Evolutionary conservation across 352 stramenopile genomes (phyloP).

Genomic region (Phytopythium helicoides): DNA sequence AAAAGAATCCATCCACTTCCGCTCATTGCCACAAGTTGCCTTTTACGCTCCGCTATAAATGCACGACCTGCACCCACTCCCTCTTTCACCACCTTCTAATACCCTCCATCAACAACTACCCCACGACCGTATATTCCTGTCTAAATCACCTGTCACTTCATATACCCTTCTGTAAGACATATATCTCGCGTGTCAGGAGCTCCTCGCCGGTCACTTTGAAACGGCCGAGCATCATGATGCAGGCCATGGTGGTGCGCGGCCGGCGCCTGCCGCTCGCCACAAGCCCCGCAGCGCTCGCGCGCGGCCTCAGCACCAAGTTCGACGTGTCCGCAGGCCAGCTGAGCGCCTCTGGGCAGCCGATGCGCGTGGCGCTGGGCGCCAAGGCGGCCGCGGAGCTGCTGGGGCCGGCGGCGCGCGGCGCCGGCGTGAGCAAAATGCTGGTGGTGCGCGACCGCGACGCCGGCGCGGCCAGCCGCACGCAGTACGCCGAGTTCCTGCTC

Average conservation of each 20-base stretch:
- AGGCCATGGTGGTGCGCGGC: constrained; percentile 9
- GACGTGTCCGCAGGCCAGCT: constrained; percentile 34
- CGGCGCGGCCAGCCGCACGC: constrained; percentile 46
- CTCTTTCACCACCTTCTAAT: too few relatives aligned
- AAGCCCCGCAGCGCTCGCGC: neutral
- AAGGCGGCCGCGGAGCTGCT: constrained; percentile 41
- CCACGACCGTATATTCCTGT: neutral
- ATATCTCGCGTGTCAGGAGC: too few relatives aligned
- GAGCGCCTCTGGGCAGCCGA: constrained; percentile 34
- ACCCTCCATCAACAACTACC: too few relatives aligned
- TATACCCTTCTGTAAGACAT: too few relatives aligned
- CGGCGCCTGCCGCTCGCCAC: neutral
- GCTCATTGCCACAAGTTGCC: too few relatives aligned
- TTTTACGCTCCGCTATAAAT: too few relatives aligned
- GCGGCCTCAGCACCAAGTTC: constrained; percentile 34
- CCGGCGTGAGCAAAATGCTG: constrained; percentile 65
- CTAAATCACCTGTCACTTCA: too few relatives aligned
- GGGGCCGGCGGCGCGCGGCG: constrained; percentile 26
- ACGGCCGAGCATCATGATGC: constrained; percentile 9
- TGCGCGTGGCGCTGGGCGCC: constrained; percentile 47
- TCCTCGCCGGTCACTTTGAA: neutral
- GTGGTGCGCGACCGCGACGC: constrained; percentile 64
- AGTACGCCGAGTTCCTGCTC: constrained; percentile 72
- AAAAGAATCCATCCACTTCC: too few relatives aligned
- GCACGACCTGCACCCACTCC: too few relatives aligned